Evolutionary conservation across 495 filamentous ascomycete species (phyloP), one percentile per base, ranked within the genome.

Genomic region (Oleoguttula mirabilis): DNA sequence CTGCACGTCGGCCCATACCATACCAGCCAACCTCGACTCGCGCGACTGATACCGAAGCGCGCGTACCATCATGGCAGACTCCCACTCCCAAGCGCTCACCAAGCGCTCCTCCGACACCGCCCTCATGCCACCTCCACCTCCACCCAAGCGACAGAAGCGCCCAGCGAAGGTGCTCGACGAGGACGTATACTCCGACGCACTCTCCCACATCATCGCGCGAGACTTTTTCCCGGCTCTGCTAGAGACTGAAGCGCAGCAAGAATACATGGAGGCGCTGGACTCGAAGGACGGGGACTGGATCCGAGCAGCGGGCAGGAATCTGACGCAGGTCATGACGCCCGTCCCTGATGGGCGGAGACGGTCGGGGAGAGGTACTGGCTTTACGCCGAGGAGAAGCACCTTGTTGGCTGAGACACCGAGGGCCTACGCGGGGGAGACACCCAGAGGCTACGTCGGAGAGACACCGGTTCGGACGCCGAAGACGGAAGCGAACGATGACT

Each of bases 191-290:
- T 88, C 85, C 19, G 76, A 83, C 41, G 82, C 83, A 7, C 65
- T 98, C 20, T 93, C 88, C 1, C 80, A 94, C 36, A 96, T 98
- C 51, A 94, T 96, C 40, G 82, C 84, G 21, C 83, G 92, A 28
- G 92, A 98, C 64, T 98, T 90, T 69, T 98, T 95, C 60, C 90
- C 90, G 0, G 90, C 88, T 2, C 69, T 98, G 0, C 67, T 88
- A 0, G 88, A 96, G 53, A 77, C 75, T 21, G 76, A 94, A 46
- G 75, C 76, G 3, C 86, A 94, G 55, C 78, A 88, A 52, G 90
- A 98, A 50, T 95, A 94, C 55, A 66, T 98, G 20, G 80, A 92
- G 53, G 90, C 90, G 0, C 62, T 95, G 7, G 85, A 90, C 10
- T 90, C 84, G 4, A 75, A 78, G 25, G 80, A 98, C 59, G 64